phyloP scores from a whole-genome alignment of 352 stramenopile species.

The Pythium phragmitis region DNA sequence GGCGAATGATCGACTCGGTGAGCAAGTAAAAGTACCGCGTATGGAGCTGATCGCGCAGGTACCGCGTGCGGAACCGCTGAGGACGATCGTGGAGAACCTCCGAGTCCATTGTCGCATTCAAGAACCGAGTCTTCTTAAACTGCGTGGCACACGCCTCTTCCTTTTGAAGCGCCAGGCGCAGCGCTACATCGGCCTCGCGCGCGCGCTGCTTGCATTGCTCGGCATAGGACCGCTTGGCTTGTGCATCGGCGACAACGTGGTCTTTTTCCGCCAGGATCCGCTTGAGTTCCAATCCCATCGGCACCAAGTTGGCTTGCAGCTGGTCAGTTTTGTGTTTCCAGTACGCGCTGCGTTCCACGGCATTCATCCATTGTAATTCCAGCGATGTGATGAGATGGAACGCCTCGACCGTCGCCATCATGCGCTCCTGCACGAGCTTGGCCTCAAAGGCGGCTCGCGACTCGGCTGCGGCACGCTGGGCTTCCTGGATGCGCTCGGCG shows the following conservation, averaged over 20 bases:
- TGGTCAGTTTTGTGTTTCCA: conserved; percentile 31
- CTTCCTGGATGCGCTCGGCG: conserved; percentile 45
- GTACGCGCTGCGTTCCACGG: conserved; percentile 37
- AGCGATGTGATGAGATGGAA: conserved; percentile 34
- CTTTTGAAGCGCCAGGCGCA: conserved; percentile 36
- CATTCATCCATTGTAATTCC: conserved; percentile 56
- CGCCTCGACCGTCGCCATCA: conserved; percentile 62
- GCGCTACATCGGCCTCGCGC: conserved; percentile 30
- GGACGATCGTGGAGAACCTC: conserved; percentile 61
- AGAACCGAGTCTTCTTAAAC: conserved; percentile 48
- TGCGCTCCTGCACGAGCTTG: conserved; percentile 61
- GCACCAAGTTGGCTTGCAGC: conserved; percentile 33
- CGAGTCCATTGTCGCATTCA: conserved; percentile 66
- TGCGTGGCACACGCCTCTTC: conserved; percentile 35
- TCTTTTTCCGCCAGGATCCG: conserved; percentile 47
- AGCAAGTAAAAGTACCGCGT: conserved; percentile 55
- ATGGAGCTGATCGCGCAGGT: conserved; percentile 58
- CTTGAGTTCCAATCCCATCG: conserved; percentile 43
- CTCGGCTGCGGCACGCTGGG: conserved; percentile 43
- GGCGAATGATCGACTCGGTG: conserved; percentile 53
- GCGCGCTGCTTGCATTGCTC: conserved; percentile 42
- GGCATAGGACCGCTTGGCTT: conserved; percentile 45
- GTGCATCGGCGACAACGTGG: conserved; percentile 56
- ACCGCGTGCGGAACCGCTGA: conserved; percentile 62
- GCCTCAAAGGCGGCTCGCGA: conserved; percentile 44